phyloP scores from a whole-genome alignment of 164 flowering plant genomes.

The Cinnamomum micranthum region DNA sequence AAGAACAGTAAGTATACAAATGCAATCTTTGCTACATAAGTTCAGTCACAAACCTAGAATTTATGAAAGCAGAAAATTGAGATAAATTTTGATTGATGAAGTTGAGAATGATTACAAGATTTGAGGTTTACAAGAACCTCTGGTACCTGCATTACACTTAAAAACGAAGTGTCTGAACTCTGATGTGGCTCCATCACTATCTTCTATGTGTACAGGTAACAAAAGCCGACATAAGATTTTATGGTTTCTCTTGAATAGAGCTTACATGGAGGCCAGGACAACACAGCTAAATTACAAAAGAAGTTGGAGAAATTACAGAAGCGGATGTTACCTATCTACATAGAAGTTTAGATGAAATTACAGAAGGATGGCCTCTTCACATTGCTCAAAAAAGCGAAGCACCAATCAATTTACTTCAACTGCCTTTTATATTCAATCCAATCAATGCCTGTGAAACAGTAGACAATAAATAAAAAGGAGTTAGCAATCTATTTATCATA shows the following conservation, averaged over 20 bases:
- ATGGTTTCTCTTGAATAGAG: neutral
- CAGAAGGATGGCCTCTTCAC: conserved; percentile 13
- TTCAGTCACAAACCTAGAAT: too few species aligned
- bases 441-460: conserved; percentile 58
- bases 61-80: conserved; percentile 5
- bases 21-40: too few species aligned
- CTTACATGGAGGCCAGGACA: conserved; percentile 8
- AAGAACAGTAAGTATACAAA: too few species aligned
- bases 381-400: too few species aligned
- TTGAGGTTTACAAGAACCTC: neutral
- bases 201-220: neutral
- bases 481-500: neutral
- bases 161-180: neutral
- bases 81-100: conserved; percentile 13
- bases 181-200: neutral
- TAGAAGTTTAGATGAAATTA: conserved; percentile 3
- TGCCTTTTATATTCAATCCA: conserved; percentile 79
- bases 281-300: conserved; percentile 11
- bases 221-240: neutral
- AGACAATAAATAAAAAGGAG: neutral
- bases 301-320: conserved; percentile 3
- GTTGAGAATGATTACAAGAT: conserved; percentile 20
- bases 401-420: conserved; percentile 75
- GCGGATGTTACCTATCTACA: conserved; percentile 15
- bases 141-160: neutral